Conservation (phyloP, 1,139 yeast species). For the Diutina pseudorugosa region DNA sequence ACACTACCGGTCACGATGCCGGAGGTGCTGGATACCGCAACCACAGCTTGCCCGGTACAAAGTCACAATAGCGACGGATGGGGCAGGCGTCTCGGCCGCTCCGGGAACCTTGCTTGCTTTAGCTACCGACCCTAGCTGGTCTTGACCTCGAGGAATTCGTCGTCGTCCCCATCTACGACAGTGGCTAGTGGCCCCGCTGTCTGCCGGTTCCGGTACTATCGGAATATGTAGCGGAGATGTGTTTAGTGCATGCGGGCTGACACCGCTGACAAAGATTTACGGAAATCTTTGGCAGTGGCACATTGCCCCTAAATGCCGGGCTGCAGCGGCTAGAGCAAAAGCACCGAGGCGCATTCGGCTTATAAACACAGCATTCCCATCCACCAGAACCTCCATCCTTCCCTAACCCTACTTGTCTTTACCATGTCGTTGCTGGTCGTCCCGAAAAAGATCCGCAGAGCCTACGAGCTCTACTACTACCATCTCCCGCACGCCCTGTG, state of each 20-base stretch:
- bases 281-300: background rate
- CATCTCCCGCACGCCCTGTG: background rate
- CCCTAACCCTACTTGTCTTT: background rate
- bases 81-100: background rate
- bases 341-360: background rate
- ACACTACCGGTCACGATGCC: background rate
- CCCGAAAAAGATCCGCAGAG: background rate
- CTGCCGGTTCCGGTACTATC: too few species aligned
- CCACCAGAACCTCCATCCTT: too few species aligned
- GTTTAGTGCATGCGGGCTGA: background rate
- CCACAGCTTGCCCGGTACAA: background rate
- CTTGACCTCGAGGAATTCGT: too few species aligned
- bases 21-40: background rate
- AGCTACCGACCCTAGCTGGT: too few species aligned
- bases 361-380: background rate
- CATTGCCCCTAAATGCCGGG: background rate
- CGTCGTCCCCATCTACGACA: background rate
- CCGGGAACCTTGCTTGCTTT: background rate
- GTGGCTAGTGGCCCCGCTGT: too few species aligned
- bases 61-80: background rate
- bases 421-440: background rate
- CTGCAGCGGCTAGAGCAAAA: background rate
- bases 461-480: background rate
- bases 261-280: background rate
- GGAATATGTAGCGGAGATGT: background rate